These are phyloP conservation scores for Botrytis squamosa DNA, from an alignment of 2,329 filamentous ascomycete species.

Conservation along the genomic window DNA sequence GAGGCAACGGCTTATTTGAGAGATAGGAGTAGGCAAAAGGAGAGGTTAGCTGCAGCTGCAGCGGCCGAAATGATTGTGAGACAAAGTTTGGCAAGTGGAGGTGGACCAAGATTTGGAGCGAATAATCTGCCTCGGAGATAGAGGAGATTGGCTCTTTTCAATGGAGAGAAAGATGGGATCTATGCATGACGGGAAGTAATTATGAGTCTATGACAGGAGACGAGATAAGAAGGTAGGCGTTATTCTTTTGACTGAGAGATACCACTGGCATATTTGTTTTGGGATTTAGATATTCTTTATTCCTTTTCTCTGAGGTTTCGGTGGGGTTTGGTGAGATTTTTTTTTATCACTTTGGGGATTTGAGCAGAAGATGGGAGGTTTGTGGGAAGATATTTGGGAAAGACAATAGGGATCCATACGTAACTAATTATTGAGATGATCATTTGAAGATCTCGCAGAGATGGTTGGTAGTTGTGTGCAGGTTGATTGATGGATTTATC, in stretches of 20 bases:
- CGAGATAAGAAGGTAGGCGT: slow-evolving; percentile 8
- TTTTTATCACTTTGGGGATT: neutral
- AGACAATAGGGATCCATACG: neutral
- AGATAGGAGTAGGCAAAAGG: slow-evolving; percentile 89
- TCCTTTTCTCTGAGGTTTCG: neutral
- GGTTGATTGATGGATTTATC: neutral
- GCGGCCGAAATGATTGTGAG: slow-evolving; percentile 93
- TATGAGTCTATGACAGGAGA: slow-evolving; percentile 8
- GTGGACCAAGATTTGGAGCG: slow-evolving; percentile 38
- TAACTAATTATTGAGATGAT: neutral
- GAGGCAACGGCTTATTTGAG: slow-evolving; percentile 86
- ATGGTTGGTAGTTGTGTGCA: neutral
- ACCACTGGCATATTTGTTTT: slow-evolving; percentile 15
- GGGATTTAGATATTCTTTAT: neutral
- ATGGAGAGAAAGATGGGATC: neutral
- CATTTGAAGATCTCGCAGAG: neutral
- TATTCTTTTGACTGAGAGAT: slow-evolving; percentile 12
- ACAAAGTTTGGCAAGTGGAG: slow-evolving; percentile 73
- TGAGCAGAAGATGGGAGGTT: neutral
- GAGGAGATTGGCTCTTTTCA: neutral
- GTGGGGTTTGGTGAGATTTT: neutral
- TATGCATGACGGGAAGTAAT: slow-evolving; percentile 6
- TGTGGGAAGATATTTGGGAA: neutral
- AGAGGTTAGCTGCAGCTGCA: slow-evolving; percentile 83
- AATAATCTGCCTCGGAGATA: slow-evolving; percentile 39